phyloP scores from a whole-genome alignment of 495 filamentous ascomycete genomes.

The Cetradonia linearis region DNA sequence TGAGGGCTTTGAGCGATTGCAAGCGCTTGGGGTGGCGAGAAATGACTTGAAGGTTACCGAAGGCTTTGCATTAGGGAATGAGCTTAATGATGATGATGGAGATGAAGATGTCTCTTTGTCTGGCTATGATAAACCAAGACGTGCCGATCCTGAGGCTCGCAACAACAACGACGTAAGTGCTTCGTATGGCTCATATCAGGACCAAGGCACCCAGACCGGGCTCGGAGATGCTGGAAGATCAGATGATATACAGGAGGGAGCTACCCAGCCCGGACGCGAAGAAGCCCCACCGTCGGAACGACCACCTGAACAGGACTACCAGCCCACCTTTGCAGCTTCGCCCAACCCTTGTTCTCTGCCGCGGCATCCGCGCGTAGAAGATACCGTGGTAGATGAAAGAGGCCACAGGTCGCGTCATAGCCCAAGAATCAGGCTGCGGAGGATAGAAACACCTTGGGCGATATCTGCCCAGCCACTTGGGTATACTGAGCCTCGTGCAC shows the following conservation, averaged over 20 bases:
- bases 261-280: too few species aligned
- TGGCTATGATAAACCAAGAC: too few species aligned
- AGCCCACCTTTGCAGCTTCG: not conserved
- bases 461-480: not conserved
- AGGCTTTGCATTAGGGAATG: not conserved
- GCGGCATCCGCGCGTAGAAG: not conserved
- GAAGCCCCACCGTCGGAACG: too few species aligned
- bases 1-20: too few species aligned
- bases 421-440: not conserved
- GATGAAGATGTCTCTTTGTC: not conserved
- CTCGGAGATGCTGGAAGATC: not conserved
- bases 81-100: not conserved
- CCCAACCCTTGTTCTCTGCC: too few species aligned
- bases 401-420: too few species aligned
- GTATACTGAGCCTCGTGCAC: not conserved
- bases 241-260: not conserved
- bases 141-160: not conserved
- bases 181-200: not conserved
- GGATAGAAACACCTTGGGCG: too few species aligned
- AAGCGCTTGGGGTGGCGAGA: too few species aligned
- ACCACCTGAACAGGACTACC: too few species aligned
- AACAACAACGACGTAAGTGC: not conserved
- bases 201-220: not conserved
- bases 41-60: too few species aligned
- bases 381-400: not conserved